These are phyloP conservation scores for Lolium perenne DNA, from an alignment of 176 grass and related monocot species.

Conservation along the genomic window DNA sequence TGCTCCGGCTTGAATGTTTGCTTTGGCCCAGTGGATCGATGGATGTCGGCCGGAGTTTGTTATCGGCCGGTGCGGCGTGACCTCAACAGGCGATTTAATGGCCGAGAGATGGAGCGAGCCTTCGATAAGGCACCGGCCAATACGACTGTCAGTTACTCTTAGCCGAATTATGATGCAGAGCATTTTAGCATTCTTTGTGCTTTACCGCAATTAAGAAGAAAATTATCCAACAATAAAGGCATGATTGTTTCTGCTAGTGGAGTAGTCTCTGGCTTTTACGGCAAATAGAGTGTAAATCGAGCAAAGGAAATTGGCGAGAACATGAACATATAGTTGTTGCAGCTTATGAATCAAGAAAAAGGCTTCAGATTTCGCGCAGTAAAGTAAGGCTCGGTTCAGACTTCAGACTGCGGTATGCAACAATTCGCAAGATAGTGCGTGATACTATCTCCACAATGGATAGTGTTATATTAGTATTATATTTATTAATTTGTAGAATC, in stretches of 20 bases:
- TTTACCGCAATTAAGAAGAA: too few relatives aligned
- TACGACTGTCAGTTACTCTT: constrained; percentile 17
- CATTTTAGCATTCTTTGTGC: not conserved
- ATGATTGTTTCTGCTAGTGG: too few relatives aligned
- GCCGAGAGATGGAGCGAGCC: constrained; percentile 2
- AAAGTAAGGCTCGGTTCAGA: not conserved
- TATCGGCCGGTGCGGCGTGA: constrained; percentile 47
- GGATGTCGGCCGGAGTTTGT: constrained; percentile 34
- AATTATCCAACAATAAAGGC: too few relatives aligned
- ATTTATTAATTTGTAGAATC: too few relatives aligned
- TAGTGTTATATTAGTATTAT: too few relatives aligned
- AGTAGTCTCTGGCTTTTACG: too few relatives aligned
- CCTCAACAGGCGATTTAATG: constrained; percentile 39
- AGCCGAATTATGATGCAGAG: not conserved
- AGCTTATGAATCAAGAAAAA: not conserved
- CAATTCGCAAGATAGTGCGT: not conserved
- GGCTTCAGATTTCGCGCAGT: too few relatives aligned
- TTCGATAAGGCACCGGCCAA: constrained; percentile 5
- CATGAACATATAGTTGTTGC: not conserved
- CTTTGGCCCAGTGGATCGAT: constrained; percentile 11
- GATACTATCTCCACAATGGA: too few relatives aligned
- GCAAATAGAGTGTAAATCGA: too few relatives aligned
- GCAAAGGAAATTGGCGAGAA: not conserved
- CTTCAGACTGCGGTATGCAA: too few relatives aligned
- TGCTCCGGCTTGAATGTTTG: not conserved